These are phyloP conservation scores for Trichophyton benhamiae DNA, from an alignment of 2,329 filamentous ascomycete species.

Conservation along the genomic window DNA sequence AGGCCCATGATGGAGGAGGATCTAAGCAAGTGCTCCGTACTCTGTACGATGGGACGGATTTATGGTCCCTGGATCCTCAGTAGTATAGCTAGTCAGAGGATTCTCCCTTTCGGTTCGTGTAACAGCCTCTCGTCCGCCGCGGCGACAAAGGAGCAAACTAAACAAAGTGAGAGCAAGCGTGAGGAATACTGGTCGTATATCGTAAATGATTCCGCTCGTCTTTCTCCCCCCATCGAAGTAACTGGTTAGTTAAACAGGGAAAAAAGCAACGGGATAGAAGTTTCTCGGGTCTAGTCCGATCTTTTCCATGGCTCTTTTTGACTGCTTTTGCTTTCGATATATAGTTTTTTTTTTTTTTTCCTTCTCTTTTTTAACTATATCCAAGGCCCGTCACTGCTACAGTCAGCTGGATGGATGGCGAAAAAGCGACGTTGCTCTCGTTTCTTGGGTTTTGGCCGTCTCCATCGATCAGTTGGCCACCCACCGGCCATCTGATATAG, in stretches of 20 bases:
- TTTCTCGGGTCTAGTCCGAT: conserved; percentile 2
- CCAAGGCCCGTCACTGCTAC: no score
- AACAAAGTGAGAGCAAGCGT: not conserved
- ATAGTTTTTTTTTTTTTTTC: no score
- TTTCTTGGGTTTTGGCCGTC: not conserved
- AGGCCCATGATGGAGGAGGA: not conserved
- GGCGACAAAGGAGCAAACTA: not conserved
- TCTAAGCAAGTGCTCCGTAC: no score
- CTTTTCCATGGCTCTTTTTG: not conserved
- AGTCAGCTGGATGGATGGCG: conserved; percentile 3
- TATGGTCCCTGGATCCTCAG: not conserved
- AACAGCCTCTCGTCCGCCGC: not conserved
- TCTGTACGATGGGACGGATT: not conserved
- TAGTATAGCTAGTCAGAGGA: not conserved
- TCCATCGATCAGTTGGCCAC: conserved; percentile 1
- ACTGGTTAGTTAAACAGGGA: no score
- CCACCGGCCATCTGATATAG: not conserved
- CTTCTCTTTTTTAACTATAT: no score
- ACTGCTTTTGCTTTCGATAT: not conserved
- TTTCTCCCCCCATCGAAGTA: not conserved
- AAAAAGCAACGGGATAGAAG: not conserved
- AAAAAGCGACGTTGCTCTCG: not conserved
- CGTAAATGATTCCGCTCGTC: no score
- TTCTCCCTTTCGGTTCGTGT: not conserved
- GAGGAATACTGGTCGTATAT: not conserved